These are phyloP conservation scores for Aspergillus fumigatiaffinis DNA, from an alignment of 2,329 filamentous ascomycete species.

Conservation along the genomic window DNA sequence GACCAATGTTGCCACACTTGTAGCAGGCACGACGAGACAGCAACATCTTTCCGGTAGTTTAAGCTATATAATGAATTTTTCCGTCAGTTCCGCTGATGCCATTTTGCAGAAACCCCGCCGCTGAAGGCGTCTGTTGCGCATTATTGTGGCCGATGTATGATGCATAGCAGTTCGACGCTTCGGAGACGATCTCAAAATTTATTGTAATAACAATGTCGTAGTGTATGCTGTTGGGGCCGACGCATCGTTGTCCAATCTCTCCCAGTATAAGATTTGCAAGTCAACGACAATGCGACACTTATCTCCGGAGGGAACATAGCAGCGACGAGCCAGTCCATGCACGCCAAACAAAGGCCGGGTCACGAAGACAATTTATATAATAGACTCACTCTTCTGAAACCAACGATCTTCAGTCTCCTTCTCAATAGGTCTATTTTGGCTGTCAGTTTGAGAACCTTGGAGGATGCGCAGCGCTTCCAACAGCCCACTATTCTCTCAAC, in stretches of 20 bases:
- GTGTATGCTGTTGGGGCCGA: not conserved
- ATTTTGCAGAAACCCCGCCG: not conserved
- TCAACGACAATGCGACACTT: not conserved
- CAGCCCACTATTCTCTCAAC: constrained; percentile 23
- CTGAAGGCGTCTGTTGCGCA: not conserved
- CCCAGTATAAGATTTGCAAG: not conserved
- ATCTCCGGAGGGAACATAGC: not conserved
- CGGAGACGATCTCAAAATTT: not conserved
- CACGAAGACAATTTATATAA: constrained; percentile 5
- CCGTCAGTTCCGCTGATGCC: constrained; percentile 5
- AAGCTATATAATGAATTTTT: constrained; percentile 6
- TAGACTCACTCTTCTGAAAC: constrained; percentile 29
- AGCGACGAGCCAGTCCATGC: not conserved
- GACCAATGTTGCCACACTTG: constrained; percentile 74
- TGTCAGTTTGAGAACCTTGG: constrained; percentile 29
- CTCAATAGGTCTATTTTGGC: constrained; percentile 18
- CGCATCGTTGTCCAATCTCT: not conserved
- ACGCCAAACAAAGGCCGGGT: not conserved
- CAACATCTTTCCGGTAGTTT: constrained; percentile 57
- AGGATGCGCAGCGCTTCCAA: constrained; percentile 23
- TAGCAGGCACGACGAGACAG: constrained; percentile 81
- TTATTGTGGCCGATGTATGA: not conserved
- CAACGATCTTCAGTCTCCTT: constrained; percentile 21
- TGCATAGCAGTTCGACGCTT: not conserved
- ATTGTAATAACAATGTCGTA: not conserved